Evolutionary conservation across 257 asterid species (phyloP), one percentile per base, ranked within the genome.

Genomic region (Gentiana macrophylla): DNA sequence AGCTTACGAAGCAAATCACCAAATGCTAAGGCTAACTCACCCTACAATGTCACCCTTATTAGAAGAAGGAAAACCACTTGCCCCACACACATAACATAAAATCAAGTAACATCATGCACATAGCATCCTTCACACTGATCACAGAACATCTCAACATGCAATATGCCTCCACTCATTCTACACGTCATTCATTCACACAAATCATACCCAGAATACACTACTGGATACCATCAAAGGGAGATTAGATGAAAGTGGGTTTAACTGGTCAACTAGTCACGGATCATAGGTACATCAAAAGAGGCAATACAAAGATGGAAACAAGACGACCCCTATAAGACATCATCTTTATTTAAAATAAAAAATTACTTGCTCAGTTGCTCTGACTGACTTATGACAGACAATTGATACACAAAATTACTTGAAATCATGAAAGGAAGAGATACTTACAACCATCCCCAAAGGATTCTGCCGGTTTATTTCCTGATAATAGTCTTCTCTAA

Each of bases 361-460:
- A 47, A 43, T 13, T 51, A 24, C 32, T 3, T 9, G 24, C 13
- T 15, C 58, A 11, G 38, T 61, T 58, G 7, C 33, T 43, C 35
- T 13, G 11, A 12, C 36, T 36, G 35, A 5, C 5, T 12, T 32
- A 32, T 8, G 3, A 43, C 34, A 45, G 13, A 66, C 10, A 37
- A 24, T 33, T 32, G 1, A 46, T 37, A 33, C 5, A 66, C 53
- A 44, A 35, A 51, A 56, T 10, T 34, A 37, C 2, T 43, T 2
- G 63, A 38, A 5, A 53, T 12, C 6, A 37, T 35, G 24, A 47
- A 3, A 36, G 60, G 12, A 13, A 35, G 64, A 63, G 84, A 62
- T 78, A 84, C 97, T 88, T 84, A 92, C 99, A 71, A 92, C 94
- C 95, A 85, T 92, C 83, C 99, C 99, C 50, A 92, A 78, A 65